Percentiles rank a stretch among this genome's conserved stretches.
Conservation (phyloP, 164 flowering plant species). For the Magnolia changhungtana region DNA sequence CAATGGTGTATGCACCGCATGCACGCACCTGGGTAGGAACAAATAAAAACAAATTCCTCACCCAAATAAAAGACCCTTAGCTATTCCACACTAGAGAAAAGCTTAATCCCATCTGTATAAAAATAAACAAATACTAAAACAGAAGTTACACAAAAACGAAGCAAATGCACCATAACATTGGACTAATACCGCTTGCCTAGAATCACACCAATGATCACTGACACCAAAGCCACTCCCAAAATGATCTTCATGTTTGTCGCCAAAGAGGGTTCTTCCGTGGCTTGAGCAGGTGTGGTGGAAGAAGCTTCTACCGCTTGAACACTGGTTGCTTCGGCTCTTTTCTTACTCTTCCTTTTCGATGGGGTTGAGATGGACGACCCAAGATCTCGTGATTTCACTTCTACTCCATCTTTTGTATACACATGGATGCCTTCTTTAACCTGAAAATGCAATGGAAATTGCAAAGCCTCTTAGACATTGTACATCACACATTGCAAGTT, state of each 20-base stretch:
- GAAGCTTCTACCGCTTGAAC: slow-evolving; percentile 40
- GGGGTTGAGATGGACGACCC: slow-evolving; percentile 51
- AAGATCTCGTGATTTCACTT: slow-evolving; percentile 71
- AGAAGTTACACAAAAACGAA: background rate
- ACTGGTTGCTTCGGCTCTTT: slow-evolving; percentile 47
- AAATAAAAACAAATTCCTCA: slow-evolving; percentile 37
- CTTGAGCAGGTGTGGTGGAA: slow-evolving; percentile 17
- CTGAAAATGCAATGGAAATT: slow-evolving; percentile 30
- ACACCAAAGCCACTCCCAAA: slow-evolving; percentile 73
- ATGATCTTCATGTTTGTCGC: slow-evolving; percentile 51
- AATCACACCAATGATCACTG: slow-evolving; percentile 73
- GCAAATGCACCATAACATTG: slow-evolving; percentile 3
- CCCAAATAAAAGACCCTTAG: slow-evolving; percentile 25
- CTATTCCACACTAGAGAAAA: slow-evolving; percentile 10
- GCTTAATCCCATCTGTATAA: slow-evolving; percentile 10
- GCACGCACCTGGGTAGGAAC: slow-evolving; percentile 18
- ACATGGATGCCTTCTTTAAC: slow-evolving; percentile 22
- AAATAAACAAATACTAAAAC: slow-evolving; percentile 5
- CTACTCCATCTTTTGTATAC: slow-evolving; percentile 35
- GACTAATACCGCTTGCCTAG: slow-evolving; percentile 76
- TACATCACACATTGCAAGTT: background rate
- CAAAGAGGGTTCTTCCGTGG: slow-evolving; percentile 31
- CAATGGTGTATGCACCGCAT: background rate
- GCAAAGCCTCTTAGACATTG: background rate
- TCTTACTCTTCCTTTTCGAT: slow-evolving; percentile 73